Conservation (phyloP, 768 basidiomycete species). For the Rhizopogon salebrosus region DNA sequence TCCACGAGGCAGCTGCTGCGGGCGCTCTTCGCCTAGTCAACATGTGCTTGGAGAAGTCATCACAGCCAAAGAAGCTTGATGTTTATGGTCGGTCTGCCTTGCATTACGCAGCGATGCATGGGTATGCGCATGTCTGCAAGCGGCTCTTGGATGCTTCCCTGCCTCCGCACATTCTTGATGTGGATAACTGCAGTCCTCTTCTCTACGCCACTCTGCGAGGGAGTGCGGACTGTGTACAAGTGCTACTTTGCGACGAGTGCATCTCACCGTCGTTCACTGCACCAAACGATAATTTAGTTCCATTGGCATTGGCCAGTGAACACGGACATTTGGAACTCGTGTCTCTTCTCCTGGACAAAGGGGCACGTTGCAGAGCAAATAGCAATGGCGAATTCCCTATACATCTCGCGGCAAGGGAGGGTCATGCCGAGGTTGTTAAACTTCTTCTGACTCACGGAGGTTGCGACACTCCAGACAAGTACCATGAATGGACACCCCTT, state of each 20-base stretch:
- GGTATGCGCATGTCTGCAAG: conserved; percentile 70
- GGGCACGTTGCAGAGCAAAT: conserved; percentile 77
- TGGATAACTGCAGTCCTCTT: conserved; percentile 92
- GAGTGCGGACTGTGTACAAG: conserved; percentile 73
- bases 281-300: conserved; percentile 66
- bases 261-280: conserved; percentile 57
- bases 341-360: conserved; percentile 66
- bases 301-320: conserved; percentile 87
- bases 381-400: conserved; percentile 96
- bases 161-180: conserved; percentile 68
- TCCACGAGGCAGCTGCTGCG: conserved; percentile 90
- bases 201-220: conserved; percentile 91
- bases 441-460: conserved; percentile 70
- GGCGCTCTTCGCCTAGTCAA: conserved; percentile 74
- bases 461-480: conserved; percentile 90
- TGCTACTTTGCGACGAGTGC: conserved; percentile 70
- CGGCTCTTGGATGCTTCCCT: conserved; percentile 67
- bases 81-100: conserved; percentile 90
- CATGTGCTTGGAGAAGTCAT: conserved; percentile 71
- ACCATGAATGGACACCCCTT: conserved; percentile 96
- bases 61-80: conserved; percentile 71
- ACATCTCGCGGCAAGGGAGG: conserved; percentile 91
- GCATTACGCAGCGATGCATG: conserved; percentile 95
- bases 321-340: conserved; percentile 85
- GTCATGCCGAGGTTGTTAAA: conserved; percentile 80